Base-by-base conservation (phyloP, 306 rosid genomes). In the Pueraria montana region DNA sequence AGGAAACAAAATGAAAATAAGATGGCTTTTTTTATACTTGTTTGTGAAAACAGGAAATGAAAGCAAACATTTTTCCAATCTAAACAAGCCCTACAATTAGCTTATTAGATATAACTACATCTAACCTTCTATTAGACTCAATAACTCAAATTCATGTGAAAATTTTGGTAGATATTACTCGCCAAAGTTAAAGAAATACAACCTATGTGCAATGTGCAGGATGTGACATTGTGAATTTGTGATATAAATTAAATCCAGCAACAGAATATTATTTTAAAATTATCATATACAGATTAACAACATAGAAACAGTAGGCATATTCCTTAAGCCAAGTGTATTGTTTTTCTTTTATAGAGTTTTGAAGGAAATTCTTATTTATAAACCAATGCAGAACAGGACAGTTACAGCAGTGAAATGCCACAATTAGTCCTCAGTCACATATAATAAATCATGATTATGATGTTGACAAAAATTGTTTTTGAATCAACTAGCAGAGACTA, bases 331-430 rank as follows among this genome's bases (percentile, higher is more conserved):
- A 55, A 74, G 38, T 64, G 8, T 52, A 61, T 4, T 71, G 62
- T 49, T 24, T 55, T 48, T 32, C n/a, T 52, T 13, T 14, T 24
- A 30, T 3, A 53, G 21, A 72, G 8, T 27, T 40, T 12, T 48
- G 13, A n/a, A 59, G 65, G 30, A 79, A 9, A 32, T 55, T 30
- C 11, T 76, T 71, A 77, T 49, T 48, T 30, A 63, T 17, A 65
- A 63, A 74, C 52, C 21, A 74, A 40, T 3, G 49, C 65, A 72
- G 64, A 55, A 64, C 62, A 80, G 12, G 43, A 74, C 24, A 53
- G 14, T 24, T 17, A 45, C 80, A 38, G 55, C 58, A 40, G 48
- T 36, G 11, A 43, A 21, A 30, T 52, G 38, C 62, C 58, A 67
- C 59, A 36, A 46, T 24, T 80, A 30, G 27, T 49, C 11, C 14